These are phyloP conservation scores for Botryosphaeria agaves DNA, from an alignment of 2,329 filamentous ascomycete species.

Conservation along the genomic window DNA sequence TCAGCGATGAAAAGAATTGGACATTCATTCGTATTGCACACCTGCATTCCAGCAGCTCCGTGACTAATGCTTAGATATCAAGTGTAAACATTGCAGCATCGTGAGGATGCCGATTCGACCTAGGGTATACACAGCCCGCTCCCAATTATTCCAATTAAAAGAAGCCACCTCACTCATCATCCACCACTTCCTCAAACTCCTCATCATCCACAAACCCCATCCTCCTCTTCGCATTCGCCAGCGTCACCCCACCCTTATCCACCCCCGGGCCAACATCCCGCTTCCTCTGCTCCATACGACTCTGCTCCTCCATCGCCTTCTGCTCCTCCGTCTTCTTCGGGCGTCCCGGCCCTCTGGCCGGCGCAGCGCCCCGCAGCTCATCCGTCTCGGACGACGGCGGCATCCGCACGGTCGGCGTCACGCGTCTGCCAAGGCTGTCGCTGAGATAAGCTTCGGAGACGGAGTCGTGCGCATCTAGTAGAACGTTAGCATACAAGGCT, in stretches of 20 bases:
- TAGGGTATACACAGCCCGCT: too few species aligned
- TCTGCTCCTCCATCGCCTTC: slow-evolving; percentile 26
- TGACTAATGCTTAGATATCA: too few species aligned
- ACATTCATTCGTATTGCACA: too few species aligned
- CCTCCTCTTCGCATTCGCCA: slow-evolving; percentile 34
- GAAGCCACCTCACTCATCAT: slow-evolving; percentile 6
- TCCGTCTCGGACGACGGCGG: slow-evolving; percentile 1
- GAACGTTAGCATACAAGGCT: too few species aligned
- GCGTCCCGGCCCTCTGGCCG: slow-evolving; percentile 2
- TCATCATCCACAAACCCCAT: slow-evolving; percentile 33
- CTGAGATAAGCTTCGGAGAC: slow-evolving; percentile 29
- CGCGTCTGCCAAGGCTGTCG: slow-evolving; percentile 26
- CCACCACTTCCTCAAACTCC: slow-evolving; percentile 24
- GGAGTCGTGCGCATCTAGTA: slow-evolving; percentile 17
- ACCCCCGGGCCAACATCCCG: slow-evolving; percentile 33
- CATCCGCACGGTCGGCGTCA: slow-evolving; percentile 26
- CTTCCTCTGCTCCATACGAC: slow-evolving; percentile 31
- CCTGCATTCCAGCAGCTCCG: too few species aligned
- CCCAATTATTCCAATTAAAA: neutral
- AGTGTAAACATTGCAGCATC: too few species aligned
- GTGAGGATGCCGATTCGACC: too few species aligned
- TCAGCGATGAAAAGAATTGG: too few species aligned
- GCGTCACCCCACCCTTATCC: slow-evolving; percentile 32
- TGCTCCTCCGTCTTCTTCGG: slow-evolving; percentile 26
- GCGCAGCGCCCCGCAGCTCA: neutral